Conservation (phyloP, 2,329 filamentous ascomycete genomes). For the Fusarium continuum region DNA sequence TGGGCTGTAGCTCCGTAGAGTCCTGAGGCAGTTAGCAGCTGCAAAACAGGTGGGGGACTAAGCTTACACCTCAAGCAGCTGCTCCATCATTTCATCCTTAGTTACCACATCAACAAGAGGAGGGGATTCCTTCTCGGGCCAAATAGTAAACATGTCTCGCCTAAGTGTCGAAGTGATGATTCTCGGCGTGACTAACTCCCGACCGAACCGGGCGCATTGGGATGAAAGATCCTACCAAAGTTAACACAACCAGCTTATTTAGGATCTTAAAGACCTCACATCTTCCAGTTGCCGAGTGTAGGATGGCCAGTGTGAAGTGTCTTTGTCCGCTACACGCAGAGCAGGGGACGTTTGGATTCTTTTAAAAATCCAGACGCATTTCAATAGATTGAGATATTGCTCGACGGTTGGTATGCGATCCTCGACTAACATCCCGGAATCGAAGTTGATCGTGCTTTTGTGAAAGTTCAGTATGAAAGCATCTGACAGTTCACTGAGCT, state of each 20-base stretch:
- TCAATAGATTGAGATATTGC: conserved; percentile 48
- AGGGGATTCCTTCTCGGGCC: conserved; percentile 43
- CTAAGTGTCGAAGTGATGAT: conserved; percentile 25
- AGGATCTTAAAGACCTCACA: conserved; percentile 24
- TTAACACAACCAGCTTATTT: conserved; percentile 3
- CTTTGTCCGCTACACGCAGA: conserved; percentile 15
- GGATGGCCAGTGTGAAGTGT: conserved; percentile 49
- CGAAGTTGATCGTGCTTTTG: conserved; percentile 39
- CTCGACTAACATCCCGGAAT: conserved; percentile 41
- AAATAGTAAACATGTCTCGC: conserved; percentile 44
- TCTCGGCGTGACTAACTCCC: conserved; percentile 42
- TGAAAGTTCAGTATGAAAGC: conserved; percentile 46
- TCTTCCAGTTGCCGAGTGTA: conserved; percentile 47
- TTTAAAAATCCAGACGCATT: conserved; percentile 47
- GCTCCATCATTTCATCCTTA: conserved; percentile 47
- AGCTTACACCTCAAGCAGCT: conserved; percentile 44
- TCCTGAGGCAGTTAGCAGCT: conserved; percentile 19
- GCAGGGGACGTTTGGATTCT: conserved; percentile 29
- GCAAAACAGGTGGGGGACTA: accelerated
- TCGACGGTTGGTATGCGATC: conserved; percentile 36
- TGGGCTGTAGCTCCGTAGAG: conserved; percentile 28
- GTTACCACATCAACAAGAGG: conserved; percentile 46
- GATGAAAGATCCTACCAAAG: conserved; percentile 40
- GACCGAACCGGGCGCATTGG: conserved; percentile 41
- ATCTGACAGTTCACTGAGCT: conserved; percentile 45